phyloP scores from a whole-genome alignment of 371 early-diverging fungal genomes.

The Mortierella sp. region DNA sequence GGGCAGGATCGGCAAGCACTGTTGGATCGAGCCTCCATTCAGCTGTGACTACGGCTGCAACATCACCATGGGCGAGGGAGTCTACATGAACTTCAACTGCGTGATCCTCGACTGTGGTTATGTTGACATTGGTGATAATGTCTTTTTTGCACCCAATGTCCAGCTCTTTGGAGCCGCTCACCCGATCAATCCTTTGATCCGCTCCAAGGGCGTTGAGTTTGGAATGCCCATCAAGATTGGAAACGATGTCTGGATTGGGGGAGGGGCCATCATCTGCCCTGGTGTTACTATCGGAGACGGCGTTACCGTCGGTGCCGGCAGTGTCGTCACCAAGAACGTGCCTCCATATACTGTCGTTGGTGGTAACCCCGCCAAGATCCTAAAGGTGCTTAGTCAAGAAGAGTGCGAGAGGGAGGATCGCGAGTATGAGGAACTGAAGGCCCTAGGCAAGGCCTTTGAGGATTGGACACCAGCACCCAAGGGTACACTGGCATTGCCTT shows the following conservation, averaged over 20 bases:
- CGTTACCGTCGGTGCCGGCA: conserved; percentile 66
- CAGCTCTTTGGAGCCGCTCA: conserved; percentile 84
- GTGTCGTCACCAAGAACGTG: conserved; percentile 84
- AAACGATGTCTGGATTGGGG: conserved; percentile 80
- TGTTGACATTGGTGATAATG: conserved; percentile 75
- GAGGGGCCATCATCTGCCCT: conserved; percentile 76
- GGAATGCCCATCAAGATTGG: conserved; percentile 75
- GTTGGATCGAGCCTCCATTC: conserved; percentile 72
- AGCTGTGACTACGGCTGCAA: conserved; percentile 81
- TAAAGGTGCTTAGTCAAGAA: conserved; percentile 53
- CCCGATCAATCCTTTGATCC: conserved; percentile 67
- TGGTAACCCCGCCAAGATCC: conserved; percentile 86
- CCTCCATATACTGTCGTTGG: conserved; percentile 77
- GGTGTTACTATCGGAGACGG: conserved; percentile 89
- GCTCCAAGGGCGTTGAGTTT: conserved; percentile 55
- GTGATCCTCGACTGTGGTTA: conserved; percentile 74
- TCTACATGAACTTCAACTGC: conserved; percentile 77
- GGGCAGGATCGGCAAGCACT: conserved; percentile 61
- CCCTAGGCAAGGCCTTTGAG: conserved; percentile 22
- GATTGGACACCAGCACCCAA: conserved; percentile 46
- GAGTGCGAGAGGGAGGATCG: conserved; percentile 41
- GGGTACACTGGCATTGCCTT: conserved; percentile 36
- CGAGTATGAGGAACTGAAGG: conserved; percentile 27
- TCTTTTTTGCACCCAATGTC: conserved; percentile 81
- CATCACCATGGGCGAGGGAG: conserved; percentile 72